These are phyloP conservation scores for Mimosa pudica DNA, from an alignment of 306 rosid species.

Conservation along the genomic window DNA sequence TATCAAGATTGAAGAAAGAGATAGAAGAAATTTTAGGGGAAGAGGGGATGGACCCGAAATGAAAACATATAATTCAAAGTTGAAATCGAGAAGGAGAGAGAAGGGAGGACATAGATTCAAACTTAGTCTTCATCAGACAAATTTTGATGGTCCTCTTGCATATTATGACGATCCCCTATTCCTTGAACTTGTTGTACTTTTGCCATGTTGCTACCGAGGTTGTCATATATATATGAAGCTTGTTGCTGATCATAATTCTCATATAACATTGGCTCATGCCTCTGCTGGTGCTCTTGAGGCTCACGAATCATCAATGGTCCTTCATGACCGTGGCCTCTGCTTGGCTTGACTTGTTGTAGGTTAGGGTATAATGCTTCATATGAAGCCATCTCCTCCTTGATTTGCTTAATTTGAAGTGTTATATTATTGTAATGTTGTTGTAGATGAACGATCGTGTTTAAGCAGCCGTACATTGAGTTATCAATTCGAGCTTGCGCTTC, in stretches of 20 bases:
- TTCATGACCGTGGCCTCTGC: background rate
- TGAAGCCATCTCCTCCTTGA: conserved; percentile 53
- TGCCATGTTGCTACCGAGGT: too few species aligned
- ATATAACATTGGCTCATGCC: conserved; percentile 47
- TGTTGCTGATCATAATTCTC: conserved; percentile 41
- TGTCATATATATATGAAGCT: background rate
- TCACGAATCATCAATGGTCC: conserved; percentile 42
- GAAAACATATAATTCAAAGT: too few species aligned
- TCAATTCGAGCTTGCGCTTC: conserved; percentile 74
- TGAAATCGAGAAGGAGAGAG: too few species aligned
- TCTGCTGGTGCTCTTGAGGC: conserved; percentile 1
- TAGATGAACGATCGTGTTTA: conserved; percentile 59
- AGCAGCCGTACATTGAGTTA: conserved; percentile 82
- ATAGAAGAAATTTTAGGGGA: too few species aligned
- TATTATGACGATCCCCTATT: too few species aligned
- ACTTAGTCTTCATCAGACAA: too few species aligned
- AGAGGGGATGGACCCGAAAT: too few species aligned
- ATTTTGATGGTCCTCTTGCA: too few species aligned
- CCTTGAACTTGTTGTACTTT: too few species aligned
- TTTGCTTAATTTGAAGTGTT: conserved; percentile 45
- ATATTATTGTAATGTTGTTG: conserved; percentile 53
- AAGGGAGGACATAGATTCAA: too few species aligned
- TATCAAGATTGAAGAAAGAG: too few species aligned
- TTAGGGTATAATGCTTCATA: conserved; percentile 26
- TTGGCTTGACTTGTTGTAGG: too few species aligned